phyloP scores from a whole-genome alignment of 2,329 filamentous ascomycete species.

The Cladosporium sp. region DNA sequence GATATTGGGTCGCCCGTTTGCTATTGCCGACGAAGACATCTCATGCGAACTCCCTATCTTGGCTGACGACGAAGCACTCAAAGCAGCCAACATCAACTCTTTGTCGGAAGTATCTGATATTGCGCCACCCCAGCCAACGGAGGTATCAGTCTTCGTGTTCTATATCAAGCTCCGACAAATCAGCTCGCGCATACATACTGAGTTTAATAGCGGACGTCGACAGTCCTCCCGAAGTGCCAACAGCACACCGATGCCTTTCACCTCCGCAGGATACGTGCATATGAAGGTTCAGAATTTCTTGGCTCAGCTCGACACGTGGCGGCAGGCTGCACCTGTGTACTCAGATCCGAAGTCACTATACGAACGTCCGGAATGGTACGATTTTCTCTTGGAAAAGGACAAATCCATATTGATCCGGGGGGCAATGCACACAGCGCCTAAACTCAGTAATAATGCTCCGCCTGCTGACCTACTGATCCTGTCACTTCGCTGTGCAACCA shows the following conservation, averaged over 20 bases:
- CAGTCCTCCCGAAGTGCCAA: conserved; percentile 6
- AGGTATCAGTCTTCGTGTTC: conserved; percentile 43
- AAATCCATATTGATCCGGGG: conserved; percentile 43
- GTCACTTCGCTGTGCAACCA: conserved; percentile 34
- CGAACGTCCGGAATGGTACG: conserved; percentile 48
- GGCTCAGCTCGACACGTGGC: conserved; percentile 42
- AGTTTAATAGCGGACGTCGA: conserved; percentile 14
- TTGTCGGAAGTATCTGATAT: conserved; percentile 19
- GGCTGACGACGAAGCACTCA: conserved; percentile 34
- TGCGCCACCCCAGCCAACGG: conserved; percentile 22
- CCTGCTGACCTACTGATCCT: conserved; percentile 16
- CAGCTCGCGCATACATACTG: conserved; percentile 40
- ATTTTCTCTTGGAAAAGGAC: conserved; percentile 46
- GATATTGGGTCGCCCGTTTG: conserved; percentile 44
- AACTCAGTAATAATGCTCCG: conserved; percentile 33
- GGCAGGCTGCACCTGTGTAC: conserved; percentile 37
- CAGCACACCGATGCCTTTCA: conserved; percentile 6
- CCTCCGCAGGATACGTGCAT: conserved; percentile 23
- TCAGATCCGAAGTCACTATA: conserved; percentile 42
- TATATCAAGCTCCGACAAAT: conserved; percentile 43
- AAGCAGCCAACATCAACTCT: conserved; percentile 26
- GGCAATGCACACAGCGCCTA: conserved; percentile 41
- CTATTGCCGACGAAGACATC: conserved; percentile 45
- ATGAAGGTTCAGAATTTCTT: conserved; percentile 36
- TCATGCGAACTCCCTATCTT: conserved; percentile 40